Conservation (phyloP, 148 eudicot genomes). For the Vaccinium darrowii region DNA sequence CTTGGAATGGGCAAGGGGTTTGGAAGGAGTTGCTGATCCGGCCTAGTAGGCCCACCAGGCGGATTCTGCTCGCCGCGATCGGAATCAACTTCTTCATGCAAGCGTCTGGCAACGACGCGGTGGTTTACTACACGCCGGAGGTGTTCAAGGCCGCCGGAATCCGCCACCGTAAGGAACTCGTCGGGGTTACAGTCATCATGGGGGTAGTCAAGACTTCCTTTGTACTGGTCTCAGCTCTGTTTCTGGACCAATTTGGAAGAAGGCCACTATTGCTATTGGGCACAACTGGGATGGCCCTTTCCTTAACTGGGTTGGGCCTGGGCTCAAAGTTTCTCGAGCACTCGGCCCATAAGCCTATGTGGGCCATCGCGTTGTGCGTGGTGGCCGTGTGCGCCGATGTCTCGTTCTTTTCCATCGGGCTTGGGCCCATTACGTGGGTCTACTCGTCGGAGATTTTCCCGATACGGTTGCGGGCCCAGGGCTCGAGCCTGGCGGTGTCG, state of each 20-base stretch:
- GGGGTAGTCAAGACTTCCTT: constrained; percentile 72
- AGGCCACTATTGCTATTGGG: constrained; percentile 78
- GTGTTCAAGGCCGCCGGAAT: constrained; percentile 88
- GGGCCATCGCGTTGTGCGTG: constrained; percentile 74
- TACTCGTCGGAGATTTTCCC: constrained; percentile 97
- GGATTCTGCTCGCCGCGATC: constrained; percentile 67
- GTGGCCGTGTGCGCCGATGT: constrained; percentile 77
- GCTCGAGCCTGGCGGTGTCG: constrained; percentile 69
- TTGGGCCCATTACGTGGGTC: constrained; percentile 96
- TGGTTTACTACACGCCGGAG: constrained; percentile 83
- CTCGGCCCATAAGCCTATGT: constrained; percentile 47
- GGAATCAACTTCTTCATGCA: constrained; percentile 98
- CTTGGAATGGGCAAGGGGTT: constrained; percentile 56
- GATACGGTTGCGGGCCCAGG: constrained; percentile 75
- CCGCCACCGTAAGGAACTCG: constrained; percentile 35
- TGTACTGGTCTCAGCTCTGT: constrained; percentile 69
- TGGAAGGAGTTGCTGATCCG: constrained; percentile 71
- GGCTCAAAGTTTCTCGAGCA: constrained; percentile 65
- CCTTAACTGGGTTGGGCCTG: constrained; percentile 55
- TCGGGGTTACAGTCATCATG: constrained; percentile 77
- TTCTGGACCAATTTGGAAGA: constrained; percentile 71
- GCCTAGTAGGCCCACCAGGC: constrained; percentile 47
- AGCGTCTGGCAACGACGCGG: constrained; percentile 94
- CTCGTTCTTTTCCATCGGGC: constrained; percentile 88
- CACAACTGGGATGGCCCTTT: constrained; percentile 57